Evolutionary conservation across 2,329 filamentous ascomycete genomes (phyloP), one percentile per base, ranked within the genome.

Genomic region (Paraconiothyrium brasiliense): DNA sequence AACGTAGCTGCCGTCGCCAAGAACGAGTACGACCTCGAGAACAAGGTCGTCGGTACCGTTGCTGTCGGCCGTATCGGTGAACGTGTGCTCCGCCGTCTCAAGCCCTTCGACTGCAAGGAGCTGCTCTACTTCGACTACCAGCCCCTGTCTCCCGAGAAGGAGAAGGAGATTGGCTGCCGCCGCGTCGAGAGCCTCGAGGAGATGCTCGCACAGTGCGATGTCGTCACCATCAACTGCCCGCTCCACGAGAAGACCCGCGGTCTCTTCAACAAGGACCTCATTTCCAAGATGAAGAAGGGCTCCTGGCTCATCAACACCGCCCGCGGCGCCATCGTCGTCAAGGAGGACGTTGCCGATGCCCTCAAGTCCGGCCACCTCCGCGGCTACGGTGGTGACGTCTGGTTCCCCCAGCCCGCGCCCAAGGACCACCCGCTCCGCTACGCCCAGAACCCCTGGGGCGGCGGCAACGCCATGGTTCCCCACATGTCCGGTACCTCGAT

Each of bases 71-170:
- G 95, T 80, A 99, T 99, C 75, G 95, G 95, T 76, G 94, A 98
- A 89, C 94, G 95, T 83, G 95, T 99, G 61, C 89, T 99, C 73
- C 92, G 94, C 81, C 90, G 95, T 70, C 90, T 99, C 76, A 97
- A 96, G 89, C 85, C 94, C 70, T 99, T 99, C 79, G 94, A 97
- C 86, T 99, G 95, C 92, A 97, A 97, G 90, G 94, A 98, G 87
- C 89, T 99, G 54, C 89, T 98, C 67, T 99, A 99, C 92, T 98
- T 92, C 81, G 95, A 99, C 85, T 99, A 99, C 91, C 95, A 99
- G 87, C 93, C 94, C 56, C 87, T 99, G 68, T 86, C 84, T 63
- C 77, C 92, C 63, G 93, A 97, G 85, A 86, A 89, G 74, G 94
- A 98, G 89, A 89, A 91, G 83, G 94, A 97, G 86, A 98, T 98